Evolutionary conservation across 2,329 filamentous ascomycete species (phyloP), one percentile per base, ranked within the genome.

Genomic region (Orbilia javanica): DNA sequence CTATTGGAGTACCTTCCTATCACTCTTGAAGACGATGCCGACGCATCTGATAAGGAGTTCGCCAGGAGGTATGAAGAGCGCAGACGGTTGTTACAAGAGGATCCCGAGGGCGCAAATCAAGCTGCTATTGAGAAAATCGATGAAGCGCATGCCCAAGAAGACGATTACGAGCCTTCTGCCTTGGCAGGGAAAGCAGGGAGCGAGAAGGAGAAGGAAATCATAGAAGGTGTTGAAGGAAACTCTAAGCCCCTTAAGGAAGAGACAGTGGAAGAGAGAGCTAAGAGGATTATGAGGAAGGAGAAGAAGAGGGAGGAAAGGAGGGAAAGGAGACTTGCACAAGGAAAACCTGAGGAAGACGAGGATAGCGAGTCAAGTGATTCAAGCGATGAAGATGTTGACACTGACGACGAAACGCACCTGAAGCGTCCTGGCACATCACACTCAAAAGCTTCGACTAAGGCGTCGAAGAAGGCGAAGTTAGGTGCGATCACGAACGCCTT

Each of bases 11-110:
- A 97, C 82, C 86, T 99, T 2, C 96, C 96, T 0, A 96, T 98
- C 80, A 98, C 95, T 0, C 90, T 98, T 69, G 96, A 99, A 83
- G 96, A 98, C 80, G 95, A 97, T 82, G 96, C 96, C 1, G 93
- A 96, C 0, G 86, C 93, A n/a, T 91, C 95, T 5, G 96, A 99
- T 81, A 90, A 95, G 82, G 93, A 92, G 44, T 99, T 98, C 83
- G 91, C 93, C 81, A 88, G 91, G 55, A 91, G 91, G 2, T 93
- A 96, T 83, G 90, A 91, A 72, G 87, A 87, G 22, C 90, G 91
- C 7, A 88, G 94, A 71, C 90, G 91, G 0, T 83, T 92, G 46
- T 50, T 76, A 22, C 72, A 76, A 20, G 55, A 76, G 10, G 83
- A 83, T 39, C 86, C 87, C 0, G 85, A 88, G 0, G 87, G 88